phyloP scores from a whole-genome alignment of 208 protist genomes.

The Leishmania gerbilli region DNA sequence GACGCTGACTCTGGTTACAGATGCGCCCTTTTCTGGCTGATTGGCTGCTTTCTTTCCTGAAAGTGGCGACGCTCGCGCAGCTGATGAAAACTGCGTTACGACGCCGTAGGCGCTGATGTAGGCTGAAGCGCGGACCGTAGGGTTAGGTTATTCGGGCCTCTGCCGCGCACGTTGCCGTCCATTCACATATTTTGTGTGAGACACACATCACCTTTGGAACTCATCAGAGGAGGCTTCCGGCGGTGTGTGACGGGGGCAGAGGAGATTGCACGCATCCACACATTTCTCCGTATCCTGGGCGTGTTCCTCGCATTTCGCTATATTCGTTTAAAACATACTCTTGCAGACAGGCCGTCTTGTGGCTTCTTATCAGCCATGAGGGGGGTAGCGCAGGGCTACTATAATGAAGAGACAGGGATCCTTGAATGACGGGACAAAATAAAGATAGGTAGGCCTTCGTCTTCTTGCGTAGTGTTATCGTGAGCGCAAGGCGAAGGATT shows the following conservation, averaged over 20 bases:
- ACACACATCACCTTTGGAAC: neutral
- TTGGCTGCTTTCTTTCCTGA: neutral
- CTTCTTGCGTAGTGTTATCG: neutral
- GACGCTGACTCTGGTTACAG: neutral
- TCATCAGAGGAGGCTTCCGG: neutral
- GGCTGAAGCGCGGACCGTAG: neutral
- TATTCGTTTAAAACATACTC: neutral
- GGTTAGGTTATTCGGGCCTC: neutral
- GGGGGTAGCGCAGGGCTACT: neutral
- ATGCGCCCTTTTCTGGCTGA: neutral
- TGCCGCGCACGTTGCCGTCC: neutral
- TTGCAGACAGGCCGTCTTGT: neutral
- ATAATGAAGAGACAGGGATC: neutral
- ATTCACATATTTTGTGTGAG: too few relatives aligned
- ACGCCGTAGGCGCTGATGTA: neutral
- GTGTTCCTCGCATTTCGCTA: neutral
- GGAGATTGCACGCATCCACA: neutral
- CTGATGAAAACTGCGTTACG: neutral
- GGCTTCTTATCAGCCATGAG: neutral
- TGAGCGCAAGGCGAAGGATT: neutral
- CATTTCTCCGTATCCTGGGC: neutral
- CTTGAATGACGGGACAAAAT: neutral
- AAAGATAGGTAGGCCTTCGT: neutral
- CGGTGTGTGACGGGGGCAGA: neutral
- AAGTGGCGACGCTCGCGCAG: neutral